phyloP scores from a whole-genome alignment of 176 grass and related monocot genomes.

The Carex scoparia region DNA sequence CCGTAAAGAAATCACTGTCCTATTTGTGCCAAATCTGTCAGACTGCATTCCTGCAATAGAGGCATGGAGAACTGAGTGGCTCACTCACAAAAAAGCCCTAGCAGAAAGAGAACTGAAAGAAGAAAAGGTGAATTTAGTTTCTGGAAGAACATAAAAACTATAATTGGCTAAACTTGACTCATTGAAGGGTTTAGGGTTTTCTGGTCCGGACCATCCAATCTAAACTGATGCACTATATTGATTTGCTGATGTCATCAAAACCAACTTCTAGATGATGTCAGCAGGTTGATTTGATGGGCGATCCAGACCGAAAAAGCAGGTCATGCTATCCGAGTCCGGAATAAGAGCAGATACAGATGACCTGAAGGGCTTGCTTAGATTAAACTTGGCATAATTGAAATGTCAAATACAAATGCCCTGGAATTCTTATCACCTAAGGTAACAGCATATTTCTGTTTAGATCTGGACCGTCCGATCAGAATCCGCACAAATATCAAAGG shows the following conservation, averaged over 20 bases:
- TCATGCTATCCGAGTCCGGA: not conserved
- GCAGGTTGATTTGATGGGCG: not conserved
- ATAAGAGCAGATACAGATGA: not conserved
- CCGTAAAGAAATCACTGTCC: slow-evolving; percentile 86
- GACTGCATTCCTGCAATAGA: slow-evolving; percentile 77
- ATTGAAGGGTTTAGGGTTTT: too few relatives aligned
- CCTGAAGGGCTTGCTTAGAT: not conserved
- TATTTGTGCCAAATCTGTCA: slow-evolving; percentile 78
- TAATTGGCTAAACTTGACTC: not conserved
- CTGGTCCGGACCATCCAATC: not conserved
- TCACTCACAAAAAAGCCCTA: slow-evolving; percentile 50
- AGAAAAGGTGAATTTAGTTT: slow-evolving; percentile 56
- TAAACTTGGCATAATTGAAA: not conserved
- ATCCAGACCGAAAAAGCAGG: not conserved
- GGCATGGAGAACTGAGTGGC: slow-evolving; percentile 74
- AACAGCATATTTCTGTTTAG: too few relatives aligned
- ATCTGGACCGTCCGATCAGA: too few relatives aligned
- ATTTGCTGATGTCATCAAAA: not conserved
- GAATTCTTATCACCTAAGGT: too few relatives aligned
- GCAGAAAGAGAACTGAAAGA: slow-evolving; percentile 66
- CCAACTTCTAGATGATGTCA: not conserved
- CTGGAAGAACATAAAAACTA: not conserved
- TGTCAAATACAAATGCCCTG: not conserved
- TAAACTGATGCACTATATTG: not conserved
- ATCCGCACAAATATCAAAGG: too few relatives aligned